Evolutionary conservation across 1,284 basidiomycete species (phyloP).

Genomic region (Tilletia setariae): DNA sequence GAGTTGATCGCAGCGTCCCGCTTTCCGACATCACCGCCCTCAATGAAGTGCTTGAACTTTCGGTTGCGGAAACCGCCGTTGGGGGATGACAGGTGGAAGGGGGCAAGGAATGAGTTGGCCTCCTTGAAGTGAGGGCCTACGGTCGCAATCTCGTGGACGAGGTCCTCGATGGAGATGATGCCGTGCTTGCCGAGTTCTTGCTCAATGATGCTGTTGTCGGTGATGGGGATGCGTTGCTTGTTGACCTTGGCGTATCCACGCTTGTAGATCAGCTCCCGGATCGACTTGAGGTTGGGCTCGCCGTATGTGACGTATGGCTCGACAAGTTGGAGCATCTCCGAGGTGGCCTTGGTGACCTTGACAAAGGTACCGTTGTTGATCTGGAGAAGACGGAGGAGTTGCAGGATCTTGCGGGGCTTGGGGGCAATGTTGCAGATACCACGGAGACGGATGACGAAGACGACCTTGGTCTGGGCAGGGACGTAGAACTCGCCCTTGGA

Average conservation of each 20-base stretch:
- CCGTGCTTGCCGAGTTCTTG: conserved; percentile 85
- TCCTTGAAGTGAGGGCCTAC: conserved; percentile 72
- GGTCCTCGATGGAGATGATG: conserved; percentile 95
- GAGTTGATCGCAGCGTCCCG: conserved; percentile 94
- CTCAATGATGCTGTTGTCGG: conserved; percentile 93
- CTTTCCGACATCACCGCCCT: conserved; percentile 79
- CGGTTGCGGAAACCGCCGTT: conserved; percentile 94
- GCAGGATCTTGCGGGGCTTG: conserved; percentile 98
- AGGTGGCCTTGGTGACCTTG: conserved; percentile 89
- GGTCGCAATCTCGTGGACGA: conserved; percentile 94
- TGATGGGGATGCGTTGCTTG: conserved; percentile 93
- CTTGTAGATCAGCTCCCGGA: conserved; percentile 98
- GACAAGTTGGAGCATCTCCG: conserved; percentile 95
- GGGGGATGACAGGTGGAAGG: conserved; percentile 99
- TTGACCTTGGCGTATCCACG: conserved; percentile 98
- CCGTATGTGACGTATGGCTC: conserved; percentile 89
- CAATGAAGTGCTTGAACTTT: conserved; percentile 74
- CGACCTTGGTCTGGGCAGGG: conserved; percentile 91
- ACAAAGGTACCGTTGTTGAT: conserved; percentile 99
- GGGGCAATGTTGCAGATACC: conserved; percentile 99
- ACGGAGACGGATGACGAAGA: conserved; percentile 84
- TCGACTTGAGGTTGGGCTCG: conserved; percentile 91
- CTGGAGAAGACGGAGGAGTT: conserved; percentile 95
- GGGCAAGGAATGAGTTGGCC: conserved; percentile 74
- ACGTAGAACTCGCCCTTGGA: conserved; percentile 95